Conservation (phyloP, 345 rosid species). For the Eucalyptus tenuipes region DNA sequence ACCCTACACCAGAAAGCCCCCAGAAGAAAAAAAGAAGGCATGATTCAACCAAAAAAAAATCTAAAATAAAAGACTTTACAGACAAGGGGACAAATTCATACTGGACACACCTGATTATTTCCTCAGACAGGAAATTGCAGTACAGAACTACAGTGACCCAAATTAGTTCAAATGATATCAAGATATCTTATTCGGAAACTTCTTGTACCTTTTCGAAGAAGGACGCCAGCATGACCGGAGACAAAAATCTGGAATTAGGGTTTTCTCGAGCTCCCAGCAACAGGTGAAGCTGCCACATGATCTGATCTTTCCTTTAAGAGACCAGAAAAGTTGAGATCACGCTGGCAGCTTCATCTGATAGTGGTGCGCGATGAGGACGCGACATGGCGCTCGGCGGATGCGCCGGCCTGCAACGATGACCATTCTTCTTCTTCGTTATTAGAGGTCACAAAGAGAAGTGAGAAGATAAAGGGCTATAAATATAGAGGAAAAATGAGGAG, state of each 20-base stretch:
- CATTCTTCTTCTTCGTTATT: background rate
- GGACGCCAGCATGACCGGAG: background rate
- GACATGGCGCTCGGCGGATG: background rate
- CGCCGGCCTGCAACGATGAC: background rate
- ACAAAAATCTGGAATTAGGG: background rate
- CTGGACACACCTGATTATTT: background rate
- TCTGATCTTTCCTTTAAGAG: constrained; percentile 19
- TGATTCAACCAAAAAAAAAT: background rate
- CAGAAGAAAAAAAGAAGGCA: background rate
- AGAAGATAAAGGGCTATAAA: background rate
- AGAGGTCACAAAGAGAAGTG: background rate
- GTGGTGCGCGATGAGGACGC: constrained; percentile 26
- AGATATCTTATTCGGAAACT: background rate
- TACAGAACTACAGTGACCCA: background rate
- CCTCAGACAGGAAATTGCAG: background rate
- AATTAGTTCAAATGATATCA: background rate
- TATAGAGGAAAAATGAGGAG: constrained; percentile 3
- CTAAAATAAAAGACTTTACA: background rate
- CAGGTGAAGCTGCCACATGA: constrained; percentile 10
- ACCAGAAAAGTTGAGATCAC: constrained; percentile 53
- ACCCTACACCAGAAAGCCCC: background rate
- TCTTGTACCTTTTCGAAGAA: background rate
- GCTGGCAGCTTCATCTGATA: constrained; percentile 99
- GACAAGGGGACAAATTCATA: background rate
- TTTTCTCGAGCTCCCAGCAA: constrained; percentile 1